Evolutionary conservation across 257 asterid species (phyloP).

Genomic region (Ajuga chamaepitys): DNA sequence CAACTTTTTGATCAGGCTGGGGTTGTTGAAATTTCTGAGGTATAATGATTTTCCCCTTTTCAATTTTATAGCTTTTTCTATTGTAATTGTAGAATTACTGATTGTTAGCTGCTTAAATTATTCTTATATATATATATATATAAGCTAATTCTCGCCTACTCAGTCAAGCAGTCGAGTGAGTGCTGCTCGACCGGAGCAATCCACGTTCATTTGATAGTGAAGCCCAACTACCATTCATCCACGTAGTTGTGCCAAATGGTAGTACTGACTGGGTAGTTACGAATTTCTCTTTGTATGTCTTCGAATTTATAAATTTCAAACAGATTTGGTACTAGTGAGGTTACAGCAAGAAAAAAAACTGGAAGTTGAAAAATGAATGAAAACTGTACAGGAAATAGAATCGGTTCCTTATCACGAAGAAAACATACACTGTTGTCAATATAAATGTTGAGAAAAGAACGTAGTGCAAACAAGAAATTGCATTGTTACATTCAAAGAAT

Average conservation of each 20-base stretch:
- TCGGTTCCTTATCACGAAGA: too few species aligned
- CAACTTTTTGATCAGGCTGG: slow-evolving; percentile 68
- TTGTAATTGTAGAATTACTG: neutral
- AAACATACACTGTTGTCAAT: neutral
- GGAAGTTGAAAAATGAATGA: neutral
- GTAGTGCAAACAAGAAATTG: too few species aligned
- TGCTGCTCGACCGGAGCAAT: too few species aligned
- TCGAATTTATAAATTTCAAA: neutral
- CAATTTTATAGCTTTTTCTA: neutral
- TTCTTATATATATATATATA: neutral
- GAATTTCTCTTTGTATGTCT: too few species aligned
- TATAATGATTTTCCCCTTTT: slow-evolving; percentile 1
- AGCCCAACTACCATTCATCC: too few species aligned
- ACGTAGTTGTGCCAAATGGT: too few species aligned
- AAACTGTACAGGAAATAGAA: neutral
- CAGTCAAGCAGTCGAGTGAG: too few species aligned
- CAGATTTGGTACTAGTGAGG: neutral
- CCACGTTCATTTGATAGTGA: too few species aligned
- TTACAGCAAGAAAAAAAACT: neutral
- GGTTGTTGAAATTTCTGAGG: slow-evolving; percentile 84
- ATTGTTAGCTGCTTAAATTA: neutral
- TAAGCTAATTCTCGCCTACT: too few species aligned
- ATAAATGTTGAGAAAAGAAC: too few species aligned
- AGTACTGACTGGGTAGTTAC: too few species aligned
- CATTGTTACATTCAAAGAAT: too few species aligned